Evolutionary conservation across 2,329 filamentous ascomycete species (phyloP).

Genomic region (Zymoseptoria passerinii): DNA sequence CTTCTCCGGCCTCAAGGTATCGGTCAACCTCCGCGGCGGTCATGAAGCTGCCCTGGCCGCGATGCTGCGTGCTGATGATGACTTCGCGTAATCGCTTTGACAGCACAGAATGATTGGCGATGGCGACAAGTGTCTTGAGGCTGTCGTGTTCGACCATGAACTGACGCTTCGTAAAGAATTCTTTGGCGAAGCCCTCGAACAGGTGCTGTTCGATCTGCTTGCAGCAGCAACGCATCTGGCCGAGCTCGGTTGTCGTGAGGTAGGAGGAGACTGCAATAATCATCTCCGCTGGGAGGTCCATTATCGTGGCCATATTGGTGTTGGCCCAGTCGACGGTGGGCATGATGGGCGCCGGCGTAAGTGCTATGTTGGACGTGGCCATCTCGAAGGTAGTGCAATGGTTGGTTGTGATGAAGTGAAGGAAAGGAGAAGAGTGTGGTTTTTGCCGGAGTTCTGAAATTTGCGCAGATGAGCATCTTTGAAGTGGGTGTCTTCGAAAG

Average conservation of each 20-base stretch:
- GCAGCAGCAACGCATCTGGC: constrained; percentile 48
- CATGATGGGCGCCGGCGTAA: neutral
- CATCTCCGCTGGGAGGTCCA: constrained; percentile 49
- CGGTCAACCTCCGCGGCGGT: constrained; percentile 6
- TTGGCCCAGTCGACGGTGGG: neutral
- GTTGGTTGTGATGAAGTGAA: neutral
- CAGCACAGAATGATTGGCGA: constrained; percentile 33
- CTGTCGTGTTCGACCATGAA: constrained; percentile 56
- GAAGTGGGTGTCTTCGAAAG: neutral
- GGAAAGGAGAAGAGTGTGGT: neutral
- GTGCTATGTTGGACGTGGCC: constrained; percentile 1
- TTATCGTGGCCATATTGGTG: constrained; percentile 5
- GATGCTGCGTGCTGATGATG: constrained; percentile 38
- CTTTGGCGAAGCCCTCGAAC: constrained; percentile 48
- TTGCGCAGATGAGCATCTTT: no score
- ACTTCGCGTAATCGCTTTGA: constrained; percentile 39
- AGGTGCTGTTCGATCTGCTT: constrained; percentile 47
- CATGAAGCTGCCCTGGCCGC: neutral
- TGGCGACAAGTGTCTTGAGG: constrained; percentile 43
- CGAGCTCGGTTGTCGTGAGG: constrained; percentile 50
- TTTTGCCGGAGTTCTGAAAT: neutral
- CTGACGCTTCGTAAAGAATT: constrained; percentile 59
- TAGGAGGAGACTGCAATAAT: constrained; percentile 47
- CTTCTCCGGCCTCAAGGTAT: constrained; percentile 6
- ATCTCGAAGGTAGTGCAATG: constrained; percentile 1